Percentiles rank a stretch among this genome's conserved stretches.
phyloP scores from a whole-genome alignment of 2,329 filamentous ascomycete genomes.

The Ceratocystis albifundus region DNA sequence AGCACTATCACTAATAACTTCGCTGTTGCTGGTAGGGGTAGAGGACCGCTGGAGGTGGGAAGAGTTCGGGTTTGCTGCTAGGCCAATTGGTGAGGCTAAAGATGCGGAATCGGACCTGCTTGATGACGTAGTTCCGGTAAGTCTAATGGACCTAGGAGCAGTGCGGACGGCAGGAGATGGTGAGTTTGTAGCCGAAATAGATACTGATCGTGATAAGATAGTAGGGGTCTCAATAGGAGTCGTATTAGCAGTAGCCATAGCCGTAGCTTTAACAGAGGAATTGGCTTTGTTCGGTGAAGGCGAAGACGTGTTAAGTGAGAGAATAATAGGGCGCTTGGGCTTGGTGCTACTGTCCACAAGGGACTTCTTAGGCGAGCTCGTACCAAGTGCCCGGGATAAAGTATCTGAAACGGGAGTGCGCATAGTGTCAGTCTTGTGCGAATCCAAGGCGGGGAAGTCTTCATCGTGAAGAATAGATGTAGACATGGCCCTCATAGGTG shows the following conservation, averaged over 20 bases:
- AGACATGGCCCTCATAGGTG: conserved; percentile 23
- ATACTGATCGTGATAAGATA: background rate
- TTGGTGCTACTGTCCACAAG: conserved; percentile 17
- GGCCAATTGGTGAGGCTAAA: conserved; percentile 32
- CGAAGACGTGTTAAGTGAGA: conserved; percentile 12
- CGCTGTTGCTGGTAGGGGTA: conserved; percentile 52
- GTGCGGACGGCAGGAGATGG: conserved; percentile 16
- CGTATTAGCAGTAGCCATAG: background rate
- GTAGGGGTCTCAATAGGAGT: conserved; percentile 15
- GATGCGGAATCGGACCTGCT: conserved; percentile 30
- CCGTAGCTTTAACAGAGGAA: conserved; percentile 1
- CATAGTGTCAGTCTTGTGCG: conserved; percentile 1
- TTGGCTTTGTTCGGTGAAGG: background rate
- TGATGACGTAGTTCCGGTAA: conserved; percentile 10
- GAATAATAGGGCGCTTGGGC: conserved; percentile 8
- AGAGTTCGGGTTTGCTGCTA: background rate
- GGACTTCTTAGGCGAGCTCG: conserved; percentile 13
- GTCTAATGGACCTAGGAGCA: conserved; percentile 15
- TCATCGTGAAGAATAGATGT: conserved; percentile 41
- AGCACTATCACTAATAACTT: conserved; percentile 64
- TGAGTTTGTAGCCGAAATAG: background rate
- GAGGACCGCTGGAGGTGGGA: conserved; percentile 46
- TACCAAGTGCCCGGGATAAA: background rate
- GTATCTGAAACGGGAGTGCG: conserved; percentile 9
- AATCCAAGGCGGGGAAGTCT: conserved; percentile 41